phyloP scores from a whole-genome alignment of 495 filamentous ascomycete genomes.

The Penicillium crystallinum region DNA sequence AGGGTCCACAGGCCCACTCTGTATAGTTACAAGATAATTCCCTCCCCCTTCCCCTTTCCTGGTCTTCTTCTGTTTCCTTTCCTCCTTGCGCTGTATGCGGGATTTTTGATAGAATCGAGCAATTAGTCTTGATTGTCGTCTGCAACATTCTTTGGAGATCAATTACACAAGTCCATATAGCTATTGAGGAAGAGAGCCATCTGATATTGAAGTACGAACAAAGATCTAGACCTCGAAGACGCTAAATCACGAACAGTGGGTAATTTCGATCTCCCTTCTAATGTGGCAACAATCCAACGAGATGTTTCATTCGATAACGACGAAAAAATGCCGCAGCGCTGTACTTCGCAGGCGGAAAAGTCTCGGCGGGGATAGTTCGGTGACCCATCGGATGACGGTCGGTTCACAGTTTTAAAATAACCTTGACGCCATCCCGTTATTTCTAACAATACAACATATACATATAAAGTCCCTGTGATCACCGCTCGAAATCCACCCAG shows the following conservation, averaged over 20 bases:
- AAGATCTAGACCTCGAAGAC: not conserved
- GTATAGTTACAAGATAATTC: not conserved
- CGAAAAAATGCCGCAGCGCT: not conserved
- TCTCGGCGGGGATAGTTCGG: conserved; percentile 3
- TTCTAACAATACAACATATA: not conserved
- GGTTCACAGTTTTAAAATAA: not conserved
- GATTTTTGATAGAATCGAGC: too few relatives aligned
- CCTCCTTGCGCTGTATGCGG: not conserved
- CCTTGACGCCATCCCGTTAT: not conserved
- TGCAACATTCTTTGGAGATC: too few relatives aligned
- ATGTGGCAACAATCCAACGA: not conserved
- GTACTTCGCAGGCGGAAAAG: not conserved
- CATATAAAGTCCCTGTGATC: not conserved
- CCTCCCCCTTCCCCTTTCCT: not conserved
- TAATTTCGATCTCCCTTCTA: not conserved
- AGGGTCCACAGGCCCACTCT: not conserved
- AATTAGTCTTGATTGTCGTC: too few relatives aligned
- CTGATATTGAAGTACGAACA: not conserved
- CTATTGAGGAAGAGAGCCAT: not conserved
- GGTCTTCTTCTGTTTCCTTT: not conserved
- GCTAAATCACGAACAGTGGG: not conserved
- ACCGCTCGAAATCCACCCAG: not conserved
- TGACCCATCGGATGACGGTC: not conserved
- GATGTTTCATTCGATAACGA: not conserved
- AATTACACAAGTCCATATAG: too few relatives aligned